A percentile compares a stretch with the other conserved stretches of the same genome.
Conservation (phyloP, 2,329 filamentous ascomycete genomes). For the Trichoderma asperellum region DNA sequence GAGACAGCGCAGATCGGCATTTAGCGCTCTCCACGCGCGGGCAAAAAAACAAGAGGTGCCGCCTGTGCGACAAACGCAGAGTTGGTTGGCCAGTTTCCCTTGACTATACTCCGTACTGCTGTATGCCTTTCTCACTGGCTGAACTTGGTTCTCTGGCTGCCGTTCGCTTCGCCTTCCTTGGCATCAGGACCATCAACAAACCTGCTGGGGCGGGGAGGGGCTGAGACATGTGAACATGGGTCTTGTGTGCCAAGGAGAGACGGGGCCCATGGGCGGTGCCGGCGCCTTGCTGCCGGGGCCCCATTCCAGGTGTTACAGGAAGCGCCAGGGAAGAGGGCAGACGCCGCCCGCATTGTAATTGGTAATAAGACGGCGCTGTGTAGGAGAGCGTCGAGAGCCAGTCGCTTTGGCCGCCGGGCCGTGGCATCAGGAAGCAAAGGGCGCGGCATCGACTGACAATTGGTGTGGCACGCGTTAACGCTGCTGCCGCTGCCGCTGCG, state of each 20-base stretch:
- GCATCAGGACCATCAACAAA: not conserved
- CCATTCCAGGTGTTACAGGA: conserved; percentile 19
- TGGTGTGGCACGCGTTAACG: not conserved
- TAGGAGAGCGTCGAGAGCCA: not conserved
- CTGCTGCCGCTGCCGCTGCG: not conserved
- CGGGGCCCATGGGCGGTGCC: conserved; percentile 1
- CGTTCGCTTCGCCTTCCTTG: conserved; percentile 8
- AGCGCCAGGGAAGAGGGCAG: conserved; percentile 7
- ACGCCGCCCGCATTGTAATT: conserved; percentile 19
- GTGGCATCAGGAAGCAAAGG: not conserved
- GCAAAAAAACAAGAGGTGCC: not conserved
- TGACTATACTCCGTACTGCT: not conserved
- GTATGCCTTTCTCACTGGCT: not conserved
- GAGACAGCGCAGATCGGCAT: conserved; percentile 19
- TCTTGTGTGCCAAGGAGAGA: conserved; percentile 2
- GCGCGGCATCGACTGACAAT: not conserved
- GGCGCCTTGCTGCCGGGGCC: conserved; percentile 4
- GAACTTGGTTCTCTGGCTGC: not conserved
- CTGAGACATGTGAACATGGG: conserved; percentile 22
- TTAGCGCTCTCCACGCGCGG: conserved; percentile 5
- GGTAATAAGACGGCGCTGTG: not conserved
- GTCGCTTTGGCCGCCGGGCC: not conserved
- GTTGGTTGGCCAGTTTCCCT: not conserved
- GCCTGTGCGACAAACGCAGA: not conserved
- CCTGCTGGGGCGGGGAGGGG: conserved; percentile 1